phyloP scores from a whole-genome alignment of 345 rosid species.

The Aquilaria sinensis region DNA sequence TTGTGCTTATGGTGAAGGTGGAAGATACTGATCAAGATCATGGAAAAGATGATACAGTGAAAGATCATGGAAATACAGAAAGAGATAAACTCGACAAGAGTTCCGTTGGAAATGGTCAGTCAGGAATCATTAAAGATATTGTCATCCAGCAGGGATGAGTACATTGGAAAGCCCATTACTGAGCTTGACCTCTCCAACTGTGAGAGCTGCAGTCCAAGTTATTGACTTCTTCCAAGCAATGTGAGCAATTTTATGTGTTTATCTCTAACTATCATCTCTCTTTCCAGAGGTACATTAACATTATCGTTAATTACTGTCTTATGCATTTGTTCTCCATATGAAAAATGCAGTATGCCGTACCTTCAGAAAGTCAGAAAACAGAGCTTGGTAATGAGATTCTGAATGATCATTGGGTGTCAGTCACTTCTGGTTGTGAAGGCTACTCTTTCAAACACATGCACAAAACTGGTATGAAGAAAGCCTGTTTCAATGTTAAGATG shows the following conservation, averaged over 20 bases:
- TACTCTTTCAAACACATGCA: slow-evolving; percentile 99
- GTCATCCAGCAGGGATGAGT: slow-evolving; percentile 65
- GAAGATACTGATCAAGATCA: slow-evolving; percentile 63
- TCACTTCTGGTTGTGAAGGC: slow-evolving; percentile 99
- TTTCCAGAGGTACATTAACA: neutral
- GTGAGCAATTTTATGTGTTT: slow-evolving; percentile 30
- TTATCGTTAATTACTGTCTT: slow-evolving; percentile 3
- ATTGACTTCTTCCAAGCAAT: slow-evolving; percentile 87
- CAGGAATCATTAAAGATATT: slow-evolving; percentile 44
- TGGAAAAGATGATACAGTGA: slow-evolving; percentile 53
- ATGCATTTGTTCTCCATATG: slow-evolving; percentile 15
- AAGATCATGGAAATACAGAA: slow-evolving; percentile 58
- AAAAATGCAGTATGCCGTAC: slow-evolving; percentile 46
- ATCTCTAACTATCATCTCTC: neutral
- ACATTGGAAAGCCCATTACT: slow-evolving; percentile 75
- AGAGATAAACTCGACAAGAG: slow-evolving; percentile 74
- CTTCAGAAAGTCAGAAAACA: slow-evolving; percentile 74
- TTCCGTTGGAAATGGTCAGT: slow-evolving; percentile 45
- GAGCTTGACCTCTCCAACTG: slow-evolving; percentile 96
- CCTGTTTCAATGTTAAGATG: slow-evolving; percentile 93
- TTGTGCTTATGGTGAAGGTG: slow-evolving; percentile 34
- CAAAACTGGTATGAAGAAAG: slow-evolving; percentile 98
- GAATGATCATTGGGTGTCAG: slow-evolving; percentile 97
- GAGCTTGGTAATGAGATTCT: slow-evolving; percentile 77
- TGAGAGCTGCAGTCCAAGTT: slow-evolving; percentile 96